These are phyloP conservation scores for Nakazawaea wickerhamii DNA, from an alignment of 805 yeast species.

Conservation along the genomic window DNA sequence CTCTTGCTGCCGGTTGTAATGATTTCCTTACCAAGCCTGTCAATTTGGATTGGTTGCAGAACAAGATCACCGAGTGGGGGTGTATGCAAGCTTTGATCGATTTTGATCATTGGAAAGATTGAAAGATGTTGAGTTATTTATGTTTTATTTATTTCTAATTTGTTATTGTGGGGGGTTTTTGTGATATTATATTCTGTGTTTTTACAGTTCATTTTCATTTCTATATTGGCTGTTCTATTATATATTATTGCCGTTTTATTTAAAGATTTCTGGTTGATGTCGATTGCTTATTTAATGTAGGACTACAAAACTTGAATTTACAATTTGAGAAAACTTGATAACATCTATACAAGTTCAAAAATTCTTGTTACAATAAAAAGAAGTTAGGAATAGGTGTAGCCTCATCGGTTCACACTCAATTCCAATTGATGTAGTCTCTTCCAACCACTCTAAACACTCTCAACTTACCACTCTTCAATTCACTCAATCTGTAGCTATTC, in stretches of 20 bases:
- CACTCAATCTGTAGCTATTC: constrained; percentile 61
- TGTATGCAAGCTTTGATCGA: constrained; percentile 98
- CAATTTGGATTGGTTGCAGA: constrained; percentile 86
- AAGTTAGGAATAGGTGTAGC: neutral
- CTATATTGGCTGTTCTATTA: neutral
- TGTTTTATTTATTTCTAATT: neutral
- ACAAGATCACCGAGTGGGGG: constrained; percentile 96
- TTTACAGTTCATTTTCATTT: too few relatives aligned
- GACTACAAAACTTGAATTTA: neutral
- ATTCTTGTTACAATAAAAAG: too few relatives aligned
- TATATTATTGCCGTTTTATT: neutral
- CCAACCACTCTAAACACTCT: constrained; percentile 78
- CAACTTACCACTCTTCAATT: constrained; percentile 73
- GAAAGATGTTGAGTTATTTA: too few relatives aligned
- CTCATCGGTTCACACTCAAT: neutral
- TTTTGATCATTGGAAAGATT: constrained; percentile 82
- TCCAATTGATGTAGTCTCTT: constrained; percentile 70
- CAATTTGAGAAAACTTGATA: neutral
- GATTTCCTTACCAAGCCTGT: constrained; percentile 96
- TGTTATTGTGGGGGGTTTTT: too few relatives aligned
- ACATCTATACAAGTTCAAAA: neutral
- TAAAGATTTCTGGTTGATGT: neutral
- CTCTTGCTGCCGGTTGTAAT: constrained; percentile 95
- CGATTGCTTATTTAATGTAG: neutral
- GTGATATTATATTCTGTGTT: neutral